Base-by-base conservation (phyloP, 208 protist species). In the Herpetomonas tarakana region DNA sequence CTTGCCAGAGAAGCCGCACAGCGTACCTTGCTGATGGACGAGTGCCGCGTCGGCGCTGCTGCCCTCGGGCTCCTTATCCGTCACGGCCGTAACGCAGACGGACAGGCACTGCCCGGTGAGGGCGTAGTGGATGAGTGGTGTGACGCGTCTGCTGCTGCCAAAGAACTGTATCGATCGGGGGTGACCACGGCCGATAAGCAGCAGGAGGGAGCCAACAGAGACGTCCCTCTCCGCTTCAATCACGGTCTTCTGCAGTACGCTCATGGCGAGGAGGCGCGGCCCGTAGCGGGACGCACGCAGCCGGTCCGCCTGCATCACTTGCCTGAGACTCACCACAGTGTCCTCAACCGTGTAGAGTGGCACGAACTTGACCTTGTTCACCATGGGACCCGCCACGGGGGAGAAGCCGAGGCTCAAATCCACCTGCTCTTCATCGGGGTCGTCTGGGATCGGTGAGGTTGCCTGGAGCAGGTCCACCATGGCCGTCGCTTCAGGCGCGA, bases 181-280 rank as follows among this genome's bases (percentile, higher is more conserved):
- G 2, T 54, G 25, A 4, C 59, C 62, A 14, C 68, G 64, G 0
- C 65, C 62, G 11, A 69, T 24, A n/a, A 76, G 21, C 6, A 81
- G 3, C n/a, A 58, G 51, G 9, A 71, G 16, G 0, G 74, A 70
- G 35, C 68, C 75, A 21, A 74, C 26, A n/a, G 55, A 63, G 1
- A 76, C 56, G 59, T 81, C 69, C 22, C 64, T 25, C 62, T 81
- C 74, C 14, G 49, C 50, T 31, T 45, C 62, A 25, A 81, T 19
- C 18, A 46, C 30, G 29, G 69, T 41, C 50, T 75, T 68, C 52
- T 74, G 67, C 68, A 68, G 71, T 2, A 76, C 21, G 2, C 58
- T 66, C 3, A 74, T 4, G 7, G 69, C 61, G 6, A 81, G 27
- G 6, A 81, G 50, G 58, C 76, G 74, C n/a, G 45, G 39, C 26